Base-by-base conservation (phyloP, 2,329 filamentous ascomycete genomes). In the Sporothrix protearum region DNA sequence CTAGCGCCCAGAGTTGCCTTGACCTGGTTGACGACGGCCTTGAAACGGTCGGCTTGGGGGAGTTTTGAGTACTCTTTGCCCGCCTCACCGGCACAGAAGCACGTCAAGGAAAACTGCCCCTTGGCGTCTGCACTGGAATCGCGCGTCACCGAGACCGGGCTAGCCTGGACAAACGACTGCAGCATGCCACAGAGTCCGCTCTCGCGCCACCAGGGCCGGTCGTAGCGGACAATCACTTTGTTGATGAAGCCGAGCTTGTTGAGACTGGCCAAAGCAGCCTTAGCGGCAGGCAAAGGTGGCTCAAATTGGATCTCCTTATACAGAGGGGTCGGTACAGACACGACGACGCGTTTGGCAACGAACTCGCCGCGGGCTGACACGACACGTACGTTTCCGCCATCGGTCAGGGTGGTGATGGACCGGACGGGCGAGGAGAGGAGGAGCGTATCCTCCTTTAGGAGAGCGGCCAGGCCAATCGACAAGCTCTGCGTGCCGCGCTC, bases 201-300 rank as follows among this genome's bases (percentile, higher is more conserved):
- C 2, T 76, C 71, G 30, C 75, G 73, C 81, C 81, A 83, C 74
- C 79, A 86, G 0, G 84, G 81, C 3, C 76, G 71, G 16, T 75
- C 75, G 75, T 82, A 86, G 6, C 77, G 75, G 39, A 83, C 75
- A 69, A 88, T 85, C 6, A 81, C 82, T 76, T 88, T 88, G 67
- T 81, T 82, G 74, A 86, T 86, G 73, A 83, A 83, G 2, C 85
- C 85, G 51, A 78, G 76, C n/a, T 76, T 75, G 74, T 85, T 86
- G 1, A 75, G 73, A 0, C 74, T 42, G 8, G 70, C 36, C 12
- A 71, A 0, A 84, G 83, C 0, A 4, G 57, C 33, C 59, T 73
- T 73, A 25, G 64, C 57, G 10, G 57, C 36, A 3, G 71, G 73
- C 22, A 89, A 79, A 0, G 79, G 71, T 0, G 87, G 87, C 0